Base-by-base conservation (phyloP, 2,329 filamentous ascomycete genomes). In the Neofusicoccum umdonicola region DNA sequence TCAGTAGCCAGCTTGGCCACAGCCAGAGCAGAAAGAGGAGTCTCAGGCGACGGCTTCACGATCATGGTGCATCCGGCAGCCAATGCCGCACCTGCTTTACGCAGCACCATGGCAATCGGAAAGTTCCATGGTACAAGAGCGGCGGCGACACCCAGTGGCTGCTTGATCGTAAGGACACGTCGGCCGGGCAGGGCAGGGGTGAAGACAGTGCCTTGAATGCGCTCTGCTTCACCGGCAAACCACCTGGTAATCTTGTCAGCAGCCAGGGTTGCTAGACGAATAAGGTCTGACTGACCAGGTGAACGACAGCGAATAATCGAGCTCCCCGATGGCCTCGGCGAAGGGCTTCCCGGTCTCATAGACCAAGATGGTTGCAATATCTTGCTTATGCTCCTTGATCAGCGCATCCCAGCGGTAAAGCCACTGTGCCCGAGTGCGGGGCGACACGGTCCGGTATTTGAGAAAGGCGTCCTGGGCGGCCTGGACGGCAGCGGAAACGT, bases 41-140 rank as follows among this genome's bases (percentile, higher is more conserved):
- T 50, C 31, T 68, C 66, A 13, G 68, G 67, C 13, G 67, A 68
- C 4, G 67, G 48, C 54, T 63, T 67, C 44, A 83, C 78, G 35
- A 93, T 82, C 86, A 93, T 91, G 1, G 89, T 88, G 72, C 89
- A 91, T 0, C 89, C 89, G 3, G 89, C 89, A 1, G 89, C 89
- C 44, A 91, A 76, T 1, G 89, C 89, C 6, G 88, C 87, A 54
- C 85, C 83, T 2, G 84, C 88, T 72, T 91, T 92, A 37, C 89
- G 81, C 61, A 90, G 74, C 6, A 90, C 83, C 86, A 91, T 83
- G 15, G 87, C 87, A 58, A 89, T 81, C 0, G 88, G 88, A 68
- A 90, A 90, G 70, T 91, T 90, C 89, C 89, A 91, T 4, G 89
- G 89, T 1, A 91, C 88, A 15, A 92, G 77, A 0, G 88, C 89